Evolutionary conservation across 2,329 filamentous ascomycete genomes (phyloP).

Genomic region (Talaromyces sp.): DNA sequence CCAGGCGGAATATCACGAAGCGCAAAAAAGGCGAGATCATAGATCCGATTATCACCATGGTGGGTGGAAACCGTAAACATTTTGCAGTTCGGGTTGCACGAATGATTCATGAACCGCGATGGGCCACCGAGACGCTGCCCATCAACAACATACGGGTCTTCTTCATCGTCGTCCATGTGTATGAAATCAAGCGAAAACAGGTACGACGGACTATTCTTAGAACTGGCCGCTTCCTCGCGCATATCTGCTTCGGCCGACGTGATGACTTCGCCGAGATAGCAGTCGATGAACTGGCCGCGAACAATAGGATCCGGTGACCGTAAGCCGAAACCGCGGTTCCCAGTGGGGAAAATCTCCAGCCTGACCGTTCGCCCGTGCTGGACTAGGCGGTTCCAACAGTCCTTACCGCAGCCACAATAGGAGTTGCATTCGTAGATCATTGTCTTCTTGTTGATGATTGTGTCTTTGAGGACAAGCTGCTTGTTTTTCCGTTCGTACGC

Average conservation of each 20-base stretch:
- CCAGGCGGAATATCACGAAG: constrained; percentile 33
- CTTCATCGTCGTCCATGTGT: constrained; percentile 21
- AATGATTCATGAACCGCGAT: constrained; percentile 45
- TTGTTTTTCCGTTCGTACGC: constrained; percentile 23
- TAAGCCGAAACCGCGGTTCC: constrained; percentile 37
- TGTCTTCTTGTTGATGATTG: constrained; percentile 25
- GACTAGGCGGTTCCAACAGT: constrained; percentile 39
- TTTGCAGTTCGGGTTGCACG: constrained; percentile 42
- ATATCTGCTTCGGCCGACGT: constrained; percentile 29
- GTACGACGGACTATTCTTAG: constrained; percentile 30
- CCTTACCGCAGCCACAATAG: constrained; percentile 27
- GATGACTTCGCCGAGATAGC: constrained; percentile 41
- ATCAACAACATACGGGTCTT: constrained; percentile 35
- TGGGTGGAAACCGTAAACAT: constrained; percentile 38
- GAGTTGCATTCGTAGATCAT: constrained; percentile 40
- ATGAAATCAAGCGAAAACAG: constrained; percentile 39
- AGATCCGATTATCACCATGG: constrained; percentile 35
- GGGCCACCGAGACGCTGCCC: constrained; percentile 36
- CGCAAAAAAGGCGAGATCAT: constrained; percentile 44
- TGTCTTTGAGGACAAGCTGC: constrained; percentile 21
- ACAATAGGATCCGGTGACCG: constrained; percentile 32
- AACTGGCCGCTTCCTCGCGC: constrained; percentile 27
- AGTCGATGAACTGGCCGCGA: constrained; percentile 41
- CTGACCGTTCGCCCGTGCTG: constrained; percentile 33
- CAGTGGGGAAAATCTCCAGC: constrained; percentile 39